Percentiles rank a stretch among this genome's conserved stretches.
These are phyloP conservation scores for Boletus sp. DNA, from an alignment of 1,284 basidiomycete species.

Conservation along the genomic window DNA sequence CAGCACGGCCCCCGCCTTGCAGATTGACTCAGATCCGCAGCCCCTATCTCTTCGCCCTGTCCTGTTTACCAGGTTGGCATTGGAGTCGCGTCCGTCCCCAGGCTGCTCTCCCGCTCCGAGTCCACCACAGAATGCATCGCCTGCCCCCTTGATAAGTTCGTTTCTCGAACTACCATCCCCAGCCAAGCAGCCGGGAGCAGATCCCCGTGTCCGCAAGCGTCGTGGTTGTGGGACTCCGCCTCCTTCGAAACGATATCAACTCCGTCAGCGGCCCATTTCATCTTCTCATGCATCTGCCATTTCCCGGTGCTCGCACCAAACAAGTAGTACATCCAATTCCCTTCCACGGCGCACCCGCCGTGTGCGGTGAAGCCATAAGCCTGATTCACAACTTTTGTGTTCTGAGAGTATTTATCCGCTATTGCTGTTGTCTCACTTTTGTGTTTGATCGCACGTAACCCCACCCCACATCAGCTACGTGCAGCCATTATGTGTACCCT, in stretches of 20 bases:
- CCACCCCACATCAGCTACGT: slow-evolving; percentile 5
- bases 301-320: slow-evolving; percentile 17
- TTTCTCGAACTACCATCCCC: slow-evolving; percentile 12
- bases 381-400: not conserved
- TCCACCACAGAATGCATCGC: slow-evolving; percentile 8
- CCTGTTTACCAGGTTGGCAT: slow-evolving; percentile 37
- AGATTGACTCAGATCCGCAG: slow-evolving; percentile 37
- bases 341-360: slow-evolving; percentile 19
- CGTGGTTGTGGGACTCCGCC: slow-evolving; percentile 12
- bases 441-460: slow-evolving; percentile 7
- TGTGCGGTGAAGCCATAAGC: slow-evolving; percentile 10
- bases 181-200: slow-evolving; percentile 6
- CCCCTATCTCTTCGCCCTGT: slow-evolving; percentile 28
- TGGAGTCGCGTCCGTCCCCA: slow-evolving; percentile 26
- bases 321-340: slow-evolving; percentile 9
- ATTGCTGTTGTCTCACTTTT: slow-evolving; percentile 30
- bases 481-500: slow-evolving; percentile 16
- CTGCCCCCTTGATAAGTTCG: slow-evolving; percentile 11
- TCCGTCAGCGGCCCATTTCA: slow-evolving; percentile 28
- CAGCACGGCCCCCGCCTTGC: slow-evolving; percentile 36
- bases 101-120: slow-evolving; percentile 7
- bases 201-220: slow-evolving; percentile 11
- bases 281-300: slow-evolving; percentile 14
- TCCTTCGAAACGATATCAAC: slow-evolving; percentile 26
- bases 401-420: slow-evolving; percentile 27